A percentile compares a stretch with the other conserved stretches of the same genome.
Conservation (phyloP, 2,329 filamentous ascomycete species). For the Paecilomyces dactylethromorphus region DNA sequence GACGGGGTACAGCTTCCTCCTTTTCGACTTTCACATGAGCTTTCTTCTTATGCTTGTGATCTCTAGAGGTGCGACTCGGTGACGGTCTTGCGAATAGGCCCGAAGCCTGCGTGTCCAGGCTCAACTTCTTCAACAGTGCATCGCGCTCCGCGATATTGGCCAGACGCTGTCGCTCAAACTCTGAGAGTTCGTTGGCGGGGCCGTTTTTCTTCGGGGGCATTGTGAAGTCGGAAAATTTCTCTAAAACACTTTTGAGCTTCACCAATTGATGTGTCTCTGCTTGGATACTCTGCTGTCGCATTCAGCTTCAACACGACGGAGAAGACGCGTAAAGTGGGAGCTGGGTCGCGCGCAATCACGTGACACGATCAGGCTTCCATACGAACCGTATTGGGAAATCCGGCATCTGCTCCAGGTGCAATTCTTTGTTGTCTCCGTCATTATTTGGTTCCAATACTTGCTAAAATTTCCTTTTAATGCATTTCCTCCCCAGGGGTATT, state of each 20-base stretch:
- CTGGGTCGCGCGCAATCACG: constrained; percentile 16
- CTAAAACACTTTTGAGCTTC: not conserved
- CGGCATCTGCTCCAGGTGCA: not conserved
- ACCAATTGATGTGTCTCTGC: not conserved
- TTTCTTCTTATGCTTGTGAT: constrained; percentile 44
- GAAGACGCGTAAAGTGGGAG: constrained; percentile 8
- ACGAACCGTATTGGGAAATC: not conserved
- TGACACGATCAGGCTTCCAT: constrained; percentile 3
- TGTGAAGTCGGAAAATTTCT: constrained; percentile 2
- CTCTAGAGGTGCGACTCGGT: constrained; percentile 42
- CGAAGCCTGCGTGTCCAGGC: constrained; percentile 59
- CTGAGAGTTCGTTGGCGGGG: constrained; percentile 56
- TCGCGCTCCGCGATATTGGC: constrained; percentile 86
- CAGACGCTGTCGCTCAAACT: constrained; percentile 76
- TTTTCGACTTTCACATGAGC: constrained; percentile 53
- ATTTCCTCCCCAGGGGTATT: not conserved
- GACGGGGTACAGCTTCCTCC: constrained; percentile 50
- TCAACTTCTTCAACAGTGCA: constrained; percentile 71
- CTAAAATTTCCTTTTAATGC: not conserved
- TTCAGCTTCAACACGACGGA: not conserved
- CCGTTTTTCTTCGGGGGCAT: constrained; percentile 43
- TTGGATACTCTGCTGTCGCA: not conserved
- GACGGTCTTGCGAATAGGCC: constrained; percentile 55
- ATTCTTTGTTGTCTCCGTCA: not conserved
- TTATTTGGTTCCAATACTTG: not conserved